A percentile compares a stretch with the other conserved stretches of the same genome.
phyloP scores from a whole-genome alignment of 2,329 filamentous ascomycete genomes.

The Ophiocordyceps camponoti-leonardi region DNA sequence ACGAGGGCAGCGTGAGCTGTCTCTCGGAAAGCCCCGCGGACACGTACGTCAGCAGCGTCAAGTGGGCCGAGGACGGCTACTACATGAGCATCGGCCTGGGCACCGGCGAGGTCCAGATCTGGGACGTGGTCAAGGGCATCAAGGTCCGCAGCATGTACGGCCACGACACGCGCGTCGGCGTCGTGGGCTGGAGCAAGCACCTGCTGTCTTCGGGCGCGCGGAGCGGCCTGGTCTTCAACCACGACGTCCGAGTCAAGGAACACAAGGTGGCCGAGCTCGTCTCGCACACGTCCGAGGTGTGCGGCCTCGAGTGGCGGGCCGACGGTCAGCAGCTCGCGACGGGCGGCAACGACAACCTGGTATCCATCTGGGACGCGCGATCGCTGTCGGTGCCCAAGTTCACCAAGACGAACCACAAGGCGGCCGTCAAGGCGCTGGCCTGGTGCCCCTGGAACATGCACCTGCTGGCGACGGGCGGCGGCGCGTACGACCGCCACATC shows the following conservation, averaged over 20 bases:
- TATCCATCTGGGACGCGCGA: slow-evolving; percentile 97
- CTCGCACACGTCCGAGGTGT: slow-evolving; percentile 94
- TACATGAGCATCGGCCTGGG: slow-evolving; percentile 93
- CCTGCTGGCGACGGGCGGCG: slow-evolving; percentile 87
- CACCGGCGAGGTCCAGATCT: slow-evolving; percentile 95
- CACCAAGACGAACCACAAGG: slow-evolving; percentile 99
- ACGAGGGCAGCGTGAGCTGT: slow-evolving; percentile 75
- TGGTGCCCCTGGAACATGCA: slow-evolving; percentile 99
- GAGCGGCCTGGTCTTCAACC: slow-evolving; percentile 92
- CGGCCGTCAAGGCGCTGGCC: slow-evolving; percentile 90
- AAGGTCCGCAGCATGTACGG: slow-evolving; percentile 98
- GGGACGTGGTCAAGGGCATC: slow-evolving; percentile 87
- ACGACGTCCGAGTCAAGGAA: slow-evolving; percentile 91
- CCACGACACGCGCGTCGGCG: slow-evolving; percentile 88
- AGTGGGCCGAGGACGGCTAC: slow-evolving; percentile 94
- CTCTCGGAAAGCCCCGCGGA: slow-evolving; percentile 77
- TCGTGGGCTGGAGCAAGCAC: slow-evolving; percentile 99
- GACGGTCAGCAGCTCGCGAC: slow-evolving; percentile 95
- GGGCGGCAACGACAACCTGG: slow-evolving; percentile 95
- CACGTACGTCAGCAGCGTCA: slow-evolving; percentile 94
- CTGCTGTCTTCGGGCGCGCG: slow-evolving; percentile 87
- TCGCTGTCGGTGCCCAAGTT: slow-evolving; percentile 90
- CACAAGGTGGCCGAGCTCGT: slow-evolving; percentile 97
- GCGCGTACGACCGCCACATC: slow-evolving; percentile 92
- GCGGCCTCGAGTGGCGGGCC: slow-evolving; percentile 91